Evolutionary conservation across 2,329 filamentous ascomycete genomes (phyloP).

Genomic region (Cladosporium halotolerans): DNA sequence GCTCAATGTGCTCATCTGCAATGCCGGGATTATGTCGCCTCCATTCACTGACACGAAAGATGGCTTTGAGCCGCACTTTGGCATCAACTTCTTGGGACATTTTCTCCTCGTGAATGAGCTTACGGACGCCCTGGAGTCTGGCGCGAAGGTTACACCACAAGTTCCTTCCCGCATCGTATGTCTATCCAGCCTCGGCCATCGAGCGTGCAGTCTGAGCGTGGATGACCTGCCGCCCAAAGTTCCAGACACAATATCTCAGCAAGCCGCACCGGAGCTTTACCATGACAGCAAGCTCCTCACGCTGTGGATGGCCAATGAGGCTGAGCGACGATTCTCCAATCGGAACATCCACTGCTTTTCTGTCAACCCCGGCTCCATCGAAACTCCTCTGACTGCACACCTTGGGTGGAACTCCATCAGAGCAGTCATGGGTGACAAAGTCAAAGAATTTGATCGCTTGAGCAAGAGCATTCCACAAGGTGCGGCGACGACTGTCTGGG

Average conservation of each 20-base stretch:
- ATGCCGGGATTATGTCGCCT: slow-evolving; percentile 24
- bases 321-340: slow-evolving; percentile 45
- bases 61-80: slow-evolving; percentile 47
- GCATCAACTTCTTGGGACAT: slow-evolving; percentile 48
- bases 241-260: slow-evolving; percentile 15
- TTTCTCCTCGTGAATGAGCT: slow-evolving; percentile 37
- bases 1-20: slow-evolving; percentile 20
- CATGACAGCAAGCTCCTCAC: slow-evolving; percentile 47
- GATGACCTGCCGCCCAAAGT: slow-evolving; percentile 28
- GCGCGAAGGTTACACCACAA: not conserved
- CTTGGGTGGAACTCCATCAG: not conserved
- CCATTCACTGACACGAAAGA: slow-evolving; percentile 35
- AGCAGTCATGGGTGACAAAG: not conserved
- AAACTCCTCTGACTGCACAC: not conserved
- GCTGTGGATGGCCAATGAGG: slow-evolving; percentile 45
- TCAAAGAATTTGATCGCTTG: not conserved
- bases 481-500: slow-evolving; percentile 44
- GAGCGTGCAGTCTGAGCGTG: slow-evolving; percentile 18
- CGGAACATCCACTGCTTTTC: slow-evolving; percentile 39
- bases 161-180: slow-evolving; percentile 33
- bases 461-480: slow-evolving; percentile 35
- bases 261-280: slow-evolving; percentile 32
- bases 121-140: not conserved
- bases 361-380: slow-evolving; percentile 35
- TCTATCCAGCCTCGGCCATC: slow-evolving; percentile 40